Evolutionary conservation across 1,284 basidiomycete species (phyloP).

Genomic region (Porphyrellus sp.): DNA sequence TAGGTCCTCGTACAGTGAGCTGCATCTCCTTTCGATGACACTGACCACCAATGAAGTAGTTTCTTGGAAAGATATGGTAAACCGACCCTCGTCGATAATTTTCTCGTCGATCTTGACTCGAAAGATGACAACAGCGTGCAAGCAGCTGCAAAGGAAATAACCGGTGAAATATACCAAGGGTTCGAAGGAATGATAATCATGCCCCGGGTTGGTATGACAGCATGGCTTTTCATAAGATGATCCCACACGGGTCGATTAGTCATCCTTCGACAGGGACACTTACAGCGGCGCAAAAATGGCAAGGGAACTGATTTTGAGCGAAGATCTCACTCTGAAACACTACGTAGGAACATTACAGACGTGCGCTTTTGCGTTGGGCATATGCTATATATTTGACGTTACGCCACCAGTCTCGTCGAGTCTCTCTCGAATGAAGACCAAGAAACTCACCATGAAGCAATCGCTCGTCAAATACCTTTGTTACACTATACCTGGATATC

Average conservation of each 20-base stretch:
- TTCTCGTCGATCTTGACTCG: not conserved
- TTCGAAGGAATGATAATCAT: not conserved
- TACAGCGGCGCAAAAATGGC: not conserved
- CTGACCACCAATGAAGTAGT: too few relatives aligned
- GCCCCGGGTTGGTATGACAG: not conserved
- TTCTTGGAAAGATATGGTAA: too few relatives aligned
- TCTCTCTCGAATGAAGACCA: slow-evolving; percentile 6
- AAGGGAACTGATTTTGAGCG: not conserved
- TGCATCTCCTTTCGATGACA: too few relatives aligned
- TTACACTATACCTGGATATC: slow-evolving; percentile 52
- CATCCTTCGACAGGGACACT: too few relatives aligned
- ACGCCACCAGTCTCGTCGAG: not conserved
- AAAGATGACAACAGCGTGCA: not conserved
- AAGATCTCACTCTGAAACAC: slow-evolving; percentile 25
- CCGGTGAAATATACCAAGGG: not conserved
- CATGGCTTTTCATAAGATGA: too few relatives aligned
- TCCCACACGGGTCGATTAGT: too few relatives aligned
- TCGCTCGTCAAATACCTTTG: slow-evolving; percentile 57
- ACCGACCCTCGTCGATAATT: not conserved
- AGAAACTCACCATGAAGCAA: slow-evolving; percentile 31
- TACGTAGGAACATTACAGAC: slow-evolving; percentile 58
- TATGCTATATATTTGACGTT: too few relatives aligned
- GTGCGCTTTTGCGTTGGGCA: slow-evolving; percentile 36
- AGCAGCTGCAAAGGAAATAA: not conserved
- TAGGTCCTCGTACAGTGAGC: too few relatives aligned